These are phyloP conservation scores for Stramenopiles sp. DNA, from an alignment of 352 stramenopile species.

Conservation along the genomic window DNA sequence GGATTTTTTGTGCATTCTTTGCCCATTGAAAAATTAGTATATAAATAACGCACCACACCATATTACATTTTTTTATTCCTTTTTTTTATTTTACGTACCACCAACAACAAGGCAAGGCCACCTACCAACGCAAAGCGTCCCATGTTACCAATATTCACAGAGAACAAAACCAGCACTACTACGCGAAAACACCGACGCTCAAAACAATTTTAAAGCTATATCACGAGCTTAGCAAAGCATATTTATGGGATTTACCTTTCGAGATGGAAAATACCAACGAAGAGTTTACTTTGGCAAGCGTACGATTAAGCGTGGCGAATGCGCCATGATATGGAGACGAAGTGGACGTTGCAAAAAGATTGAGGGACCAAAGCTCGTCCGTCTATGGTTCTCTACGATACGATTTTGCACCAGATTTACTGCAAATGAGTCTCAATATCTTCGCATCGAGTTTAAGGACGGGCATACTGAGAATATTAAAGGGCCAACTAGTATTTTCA, in stretches of 20 bases:
- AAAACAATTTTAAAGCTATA: too few species aligned
- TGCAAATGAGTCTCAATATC: not conserved
- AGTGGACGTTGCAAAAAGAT: not conserved
- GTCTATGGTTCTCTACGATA: not conserved
- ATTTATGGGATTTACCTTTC: not conserved
- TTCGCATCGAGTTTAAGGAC: not conserved
- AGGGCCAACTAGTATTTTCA: not conserved
- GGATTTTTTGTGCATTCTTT: too few species aligned
- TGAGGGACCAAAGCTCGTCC: not conserved
- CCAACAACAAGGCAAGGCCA: too few species aligned
- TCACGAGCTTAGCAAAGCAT: too few species aligned
- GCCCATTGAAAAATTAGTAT: too few species aligned
- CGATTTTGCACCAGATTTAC: not conserved
- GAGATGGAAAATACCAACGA: not conserved
- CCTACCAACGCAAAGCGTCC: too few species aligned
- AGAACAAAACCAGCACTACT: too few species aligned
- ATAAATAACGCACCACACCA: too few species aligned
- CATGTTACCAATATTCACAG: too few species aligned
- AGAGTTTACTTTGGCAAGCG: not conserved
- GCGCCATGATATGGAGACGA: not conserved
- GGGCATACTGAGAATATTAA: not conserved
- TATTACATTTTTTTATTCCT: too few species aligned
- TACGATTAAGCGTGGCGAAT: not conserved
- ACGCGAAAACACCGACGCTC: too few species aligned
- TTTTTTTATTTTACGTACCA: too few species aligned